Base-by-base conservation (phyloP, 768 basidiomycete species). In the Hebeloma cylindrosporum region DNA sequence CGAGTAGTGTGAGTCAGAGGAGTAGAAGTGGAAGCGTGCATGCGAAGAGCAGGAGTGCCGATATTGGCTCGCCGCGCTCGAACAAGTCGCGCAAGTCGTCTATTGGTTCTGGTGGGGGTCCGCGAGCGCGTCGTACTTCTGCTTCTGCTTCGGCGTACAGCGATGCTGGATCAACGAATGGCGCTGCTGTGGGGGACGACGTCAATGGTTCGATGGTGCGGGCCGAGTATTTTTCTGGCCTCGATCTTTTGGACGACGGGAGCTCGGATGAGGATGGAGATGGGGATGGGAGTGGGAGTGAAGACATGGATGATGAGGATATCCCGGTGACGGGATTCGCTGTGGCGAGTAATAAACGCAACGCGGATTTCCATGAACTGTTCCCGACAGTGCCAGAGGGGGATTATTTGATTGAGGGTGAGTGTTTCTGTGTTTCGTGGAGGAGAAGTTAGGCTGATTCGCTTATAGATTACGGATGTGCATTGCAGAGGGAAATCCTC, bases 331-430 rank as follows among this genome's bases (percentile, higher is more conserved):
- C 92, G 5, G 94, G 95, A 2, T 99, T 98, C 62, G 94, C 96
- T 0, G 94, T 98, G 16, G 96, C 95, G 7, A 96, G 92, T 64
- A 91, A 83, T 57, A 92, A 91, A 62, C 70, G 96, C 42, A 97
- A 98, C 59, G 82, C 86, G 2, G 95, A 98, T 60, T 99, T 99
- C 63, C 96, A 99, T 59, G 88, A 93, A 52, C 63, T 97, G 58
- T 98, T 99, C 65, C 80, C 84, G 14, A 81, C 61, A 22, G 83
- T 98, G 7, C 90, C 93, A 1, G 93, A 94, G 60, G 94, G 92
- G 7, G 96, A 98, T 66, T 97, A 97, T 70, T 78, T 98, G 35
- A 98, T 99, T 59, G 95, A 98, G 66, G 95, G 95, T 94, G 60
- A 56, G 78, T 67, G 27, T 41, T 33, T 52, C 45, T 25, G 21